Evolutionary conservation across 73 alveolate species (phyloP).

Genomic region (Paraurostyla sp.): DNA sequence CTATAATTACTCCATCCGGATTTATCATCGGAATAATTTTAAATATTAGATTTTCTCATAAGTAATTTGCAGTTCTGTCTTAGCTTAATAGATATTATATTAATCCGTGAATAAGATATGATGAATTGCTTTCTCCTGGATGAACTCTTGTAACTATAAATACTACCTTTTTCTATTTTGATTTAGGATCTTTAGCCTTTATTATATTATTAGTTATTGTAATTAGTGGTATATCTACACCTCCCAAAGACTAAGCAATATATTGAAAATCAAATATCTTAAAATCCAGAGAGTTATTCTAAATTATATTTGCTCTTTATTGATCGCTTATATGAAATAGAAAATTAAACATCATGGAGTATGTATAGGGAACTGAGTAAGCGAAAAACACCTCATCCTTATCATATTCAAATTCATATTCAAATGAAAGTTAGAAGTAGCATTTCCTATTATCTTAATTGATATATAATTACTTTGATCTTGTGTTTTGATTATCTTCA

Average conservation of each 20-base stretch:
- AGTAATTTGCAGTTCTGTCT: not conserved
- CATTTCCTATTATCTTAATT: not conserved
- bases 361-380: slow-evolving; percentile 88
- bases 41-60: slow-evolving; percentile 78
- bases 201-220: slow-evolving; percentile 49
- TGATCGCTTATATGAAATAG: not conserved
- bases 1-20: slow-evolving; percentile 82
- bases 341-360: not conserved
- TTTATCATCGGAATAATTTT: slow-evolving; percentile 85
- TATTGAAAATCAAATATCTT: not conserved
- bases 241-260: slow-evolving; percentile 47
- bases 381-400: slow-evolving; percentile 85
- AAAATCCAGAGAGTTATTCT: not conserved
- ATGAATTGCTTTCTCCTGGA: slow-evolving; percentile 73
- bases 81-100: slow-evolving; percentile 79
- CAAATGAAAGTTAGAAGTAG: slow-evolving; percentile 39
- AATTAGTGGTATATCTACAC: slow-evolving; percentile 52
- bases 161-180: not conserved
- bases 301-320: not conserved
- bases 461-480: slow-evolving; percentile 16
- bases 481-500: not conserved
- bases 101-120: slow-evolving; percentile 85
- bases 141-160: slow-evolving; percentile 21
- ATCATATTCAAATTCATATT: slow-evolving; percentile 70
- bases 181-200: not conserved